Conservation (phyloP, 2,329 filamentous ascomycete genomes). For the Verticillium tricorpus region DNA sequence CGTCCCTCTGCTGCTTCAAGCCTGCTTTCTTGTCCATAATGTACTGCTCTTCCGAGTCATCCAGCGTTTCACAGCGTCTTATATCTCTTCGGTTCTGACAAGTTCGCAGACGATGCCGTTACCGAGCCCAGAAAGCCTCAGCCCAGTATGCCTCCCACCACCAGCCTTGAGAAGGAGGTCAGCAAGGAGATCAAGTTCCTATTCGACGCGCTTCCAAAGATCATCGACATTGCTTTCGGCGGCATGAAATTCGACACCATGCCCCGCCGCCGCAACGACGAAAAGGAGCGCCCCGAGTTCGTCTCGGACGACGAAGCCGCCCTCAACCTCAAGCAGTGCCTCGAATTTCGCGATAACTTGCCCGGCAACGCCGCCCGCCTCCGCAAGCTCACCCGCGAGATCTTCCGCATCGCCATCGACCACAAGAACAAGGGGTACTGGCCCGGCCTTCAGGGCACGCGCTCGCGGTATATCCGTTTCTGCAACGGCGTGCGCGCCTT, state of each 20-base stretch:
- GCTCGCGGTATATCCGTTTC: not conserved
- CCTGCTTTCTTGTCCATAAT: no score
- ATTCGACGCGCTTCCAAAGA: not conserved
- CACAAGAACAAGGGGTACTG: not conserved
- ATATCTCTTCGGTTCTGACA: no score
- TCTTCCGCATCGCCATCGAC: not conserved
- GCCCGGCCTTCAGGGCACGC: not conserved
- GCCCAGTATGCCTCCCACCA: no score
- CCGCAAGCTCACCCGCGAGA: not conserved
- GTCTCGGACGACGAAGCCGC: not conserved
- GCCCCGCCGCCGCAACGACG: not conserved
- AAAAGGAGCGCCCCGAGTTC: not conserved
- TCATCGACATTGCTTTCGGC: not conserved
- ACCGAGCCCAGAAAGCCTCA: no score
- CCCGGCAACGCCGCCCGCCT: not conserved
- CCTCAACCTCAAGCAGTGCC: not conserved
- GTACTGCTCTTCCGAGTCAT: no score
- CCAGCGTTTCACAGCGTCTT: no score
- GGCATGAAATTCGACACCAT: not conserved
- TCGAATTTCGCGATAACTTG: not conserved
- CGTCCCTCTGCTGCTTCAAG: no score
- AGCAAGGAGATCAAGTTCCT: not conserved
- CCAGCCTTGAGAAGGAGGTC: no score
- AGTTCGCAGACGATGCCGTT: no score
- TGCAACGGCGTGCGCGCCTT: not conserved